phyloP scores from a whole-genome alignment of 129 eudicot species.

The Deinandra increscens region DNA sequence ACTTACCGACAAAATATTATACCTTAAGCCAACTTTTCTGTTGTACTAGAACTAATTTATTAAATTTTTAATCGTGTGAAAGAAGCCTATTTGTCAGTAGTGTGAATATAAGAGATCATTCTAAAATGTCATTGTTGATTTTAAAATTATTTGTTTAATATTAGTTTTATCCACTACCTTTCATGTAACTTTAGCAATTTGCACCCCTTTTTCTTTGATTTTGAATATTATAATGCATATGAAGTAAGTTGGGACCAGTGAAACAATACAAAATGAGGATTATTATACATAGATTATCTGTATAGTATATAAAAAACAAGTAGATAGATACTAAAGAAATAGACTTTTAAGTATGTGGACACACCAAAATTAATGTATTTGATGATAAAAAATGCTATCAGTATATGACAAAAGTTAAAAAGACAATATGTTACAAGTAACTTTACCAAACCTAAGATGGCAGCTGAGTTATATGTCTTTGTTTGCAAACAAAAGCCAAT shows the following conservation, averaged over 20 bases:
- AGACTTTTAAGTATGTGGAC: neutral
- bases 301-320: conserved; percentile 24
- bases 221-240: conserved; percentile 7
- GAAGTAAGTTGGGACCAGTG: neutral
- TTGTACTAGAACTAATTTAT: conserved; percentile 3
- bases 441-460: conserved; percentile 15
- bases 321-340: neutral
- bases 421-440: conserved; percentile 23
- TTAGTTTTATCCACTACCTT: neutral
- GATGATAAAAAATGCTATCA: conserved; percentile 11
- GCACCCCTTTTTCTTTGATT: neutral
- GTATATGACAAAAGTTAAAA: conserved; percentile 15
- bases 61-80: conserved; percentile 2
- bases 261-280: neutral
- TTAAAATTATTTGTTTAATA: neutral
- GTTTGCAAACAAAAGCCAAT: conserved; percentile 19
- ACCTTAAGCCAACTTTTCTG: conserved; percentile 16
- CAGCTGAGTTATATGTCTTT: conserved; percentile 21
- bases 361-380: conserved; percentile 9
- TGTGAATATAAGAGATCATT: conserved; percentile 16
- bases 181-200: conserved; percentile 1
- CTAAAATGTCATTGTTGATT: neutral
- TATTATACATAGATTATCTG: too few relatives aligned
- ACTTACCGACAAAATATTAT: conserved; percentile 21
- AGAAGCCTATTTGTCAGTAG: neutral